Evolutionary conservation across 768 basidiomycete genomes (phyloP).

Genomic region (Termitomyces sp.): DNA sequence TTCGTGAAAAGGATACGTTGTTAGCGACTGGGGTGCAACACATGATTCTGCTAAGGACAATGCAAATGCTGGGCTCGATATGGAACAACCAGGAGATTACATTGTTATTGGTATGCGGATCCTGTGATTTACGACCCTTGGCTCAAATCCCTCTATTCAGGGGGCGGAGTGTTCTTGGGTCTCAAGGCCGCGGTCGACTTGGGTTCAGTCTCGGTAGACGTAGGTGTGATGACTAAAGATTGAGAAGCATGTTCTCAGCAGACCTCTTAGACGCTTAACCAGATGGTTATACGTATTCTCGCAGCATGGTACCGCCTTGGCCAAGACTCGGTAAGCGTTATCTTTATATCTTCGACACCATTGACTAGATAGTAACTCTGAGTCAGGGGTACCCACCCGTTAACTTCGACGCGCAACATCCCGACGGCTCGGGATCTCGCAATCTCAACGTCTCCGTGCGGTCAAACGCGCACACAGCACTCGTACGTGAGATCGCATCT

Average conservation of each 20-base stretch:
- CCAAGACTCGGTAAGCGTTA: conserved; percentile 37
- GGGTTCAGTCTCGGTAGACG: conserved; percentile 28
- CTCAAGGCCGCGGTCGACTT: conserved; percentile 32
- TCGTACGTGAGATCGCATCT: conserved; percentile 65
- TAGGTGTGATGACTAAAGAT: conserved; percentile 12
- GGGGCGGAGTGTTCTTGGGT: conserved; percentile 34
- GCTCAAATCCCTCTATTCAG: conserved; percentile 14
- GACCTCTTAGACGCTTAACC: conserved; percentile 31
- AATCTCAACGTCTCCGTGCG: conserved; percentile 43
- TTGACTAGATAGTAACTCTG: no score
- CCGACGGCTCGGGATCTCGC: conserved; percentile 40
- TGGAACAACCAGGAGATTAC: conserved; percentile 49
- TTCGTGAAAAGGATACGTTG: conserved; percentile 34
- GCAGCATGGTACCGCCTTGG: conserved; percentile 44
- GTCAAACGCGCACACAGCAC: conserved; percentile 39
- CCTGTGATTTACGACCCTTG: no score
- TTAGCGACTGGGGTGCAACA: conserved; percentile 53
- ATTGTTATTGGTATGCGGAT: conserved; percentile 35
- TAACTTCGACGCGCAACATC: conserved; percentile 43
- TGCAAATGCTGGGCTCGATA: conserved; percentile 45
- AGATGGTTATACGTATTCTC: conserved; percentile 45
- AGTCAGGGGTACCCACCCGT: conserved; percentile 44
- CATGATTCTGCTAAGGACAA: conserved; percentile 43
- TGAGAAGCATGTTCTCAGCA: not conserved
- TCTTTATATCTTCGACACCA: not conserved